These are phyloP conservation scores for Candida andamanensis DNA, from an alignment of 805 yeast species.

Conservation along the genomic window DNA sequence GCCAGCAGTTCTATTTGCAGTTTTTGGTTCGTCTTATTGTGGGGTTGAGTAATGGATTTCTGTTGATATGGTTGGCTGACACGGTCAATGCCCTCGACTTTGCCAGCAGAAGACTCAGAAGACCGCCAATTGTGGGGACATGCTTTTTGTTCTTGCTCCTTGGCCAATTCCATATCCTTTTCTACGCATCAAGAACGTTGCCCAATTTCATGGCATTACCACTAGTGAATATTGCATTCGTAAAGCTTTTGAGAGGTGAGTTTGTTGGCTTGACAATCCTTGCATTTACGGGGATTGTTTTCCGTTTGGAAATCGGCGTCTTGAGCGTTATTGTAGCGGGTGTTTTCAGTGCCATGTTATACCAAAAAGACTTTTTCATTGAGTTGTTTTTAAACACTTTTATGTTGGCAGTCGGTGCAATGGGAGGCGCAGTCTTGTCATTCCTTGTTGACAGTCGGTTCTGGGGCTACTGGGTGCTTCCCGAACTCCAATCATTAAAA, in stretches of 20 bases:
- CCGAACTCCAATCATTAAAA: slow-evolving; percentile 68
- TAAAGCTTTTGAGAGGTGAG: slow-evolving; percentile 47
- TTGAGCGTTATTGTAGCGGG: slow-evolving; percentile 46
- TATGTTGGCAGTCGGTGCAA: slow-evolving; percentile 40
- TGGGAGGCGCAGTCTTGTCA: slow-evolving; percentile 47
- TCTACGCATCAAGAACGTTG: slow-evolving; percentile 75
- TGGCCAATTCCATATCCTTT: slow-evolving; percentile 75
- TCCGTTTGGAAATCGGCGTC: slow-evolving; percentile 66
- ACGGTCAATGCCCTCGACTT: slow-evolving; percentile 19
- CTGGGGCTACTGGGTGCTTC: slow-evolving; percentile 61
- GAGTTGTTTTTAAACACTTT: slow-evolving; percentile 32
- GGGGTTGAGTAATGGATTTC: slow-evolving; percentile 56
- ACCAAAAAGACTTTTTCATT: slow-evolving; percentile 41
- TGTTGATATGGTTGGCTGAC: slow-evolving; percentile 48
- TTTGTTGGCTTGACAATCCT: slow-evolving; percentile 46
- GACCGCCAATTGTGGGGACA: slow-evolving; percentile 29
- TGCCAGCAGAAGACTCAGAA: slow-evolving; percentile 14
- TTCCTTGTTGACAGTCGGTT: slow-evolving; percentile 63
- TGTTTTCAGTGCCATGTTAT: slow-evolving; percentile 39
- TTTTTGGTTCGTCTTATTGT: slow-evolving; percentile 51
- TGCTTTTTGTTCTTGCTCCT: slow-evolving; percentile 59
- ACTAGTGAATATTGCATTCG: slow-evolving; percentile 51
- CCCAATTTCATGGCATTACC: slow-evolving; percentile 90
- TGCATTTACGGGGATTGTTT: slow-evolving; percentile 59
- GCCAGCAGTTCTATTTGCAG: slow-evolving; percentile 45